phyloP scores from a whole-genome alignment of 2,329 filamentous ascomycete species.

The Alternaria incomplexa region DNA sequence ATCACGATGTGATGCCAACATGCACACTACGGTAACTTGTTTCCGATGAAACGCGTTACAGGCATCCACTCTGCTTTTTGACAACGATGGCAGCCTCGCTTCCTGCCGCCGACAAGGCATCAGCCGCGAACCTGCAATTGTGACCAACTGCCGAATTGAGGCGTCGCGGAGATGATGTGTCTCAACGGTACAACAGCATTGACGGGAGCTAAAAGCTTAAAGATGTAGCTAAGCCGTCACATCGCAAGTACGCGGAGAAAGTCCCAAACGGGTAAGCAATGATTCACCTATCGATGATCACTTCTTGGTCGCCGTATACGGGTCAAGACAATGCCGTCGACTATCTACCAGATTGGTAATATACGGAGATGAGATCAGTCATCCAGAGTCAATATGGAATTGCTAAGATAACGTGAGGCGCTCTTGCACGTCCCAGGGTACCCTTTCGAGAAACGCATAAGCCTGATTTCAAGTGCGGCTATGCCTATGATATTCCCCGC shows the following conservation, averaged over 20 bases:
- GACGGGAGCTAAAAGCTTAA: constrained; percentile 1
- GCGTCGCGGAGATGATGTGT: neutral
- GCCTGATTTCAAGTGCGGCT: neutral
- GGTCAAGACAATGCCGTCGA: neutral
- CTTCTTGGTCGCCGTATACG: neutral
- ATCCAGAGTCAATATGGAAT: neutral
- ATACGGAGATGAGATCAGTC: neutral
- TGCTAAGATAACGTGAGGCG: neutral
- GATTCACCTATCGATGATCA: neutral
- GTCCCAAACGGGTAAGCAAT: neutral
- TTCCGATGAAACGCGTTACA: constrained; percentile 9
- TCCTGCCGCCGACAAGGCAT: neutral
- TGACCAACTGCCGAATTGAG: neutral
- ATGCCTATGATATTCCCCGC: neutral
- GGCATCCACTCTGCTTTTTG: neutral
- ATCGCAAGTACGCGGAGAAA: neutral
- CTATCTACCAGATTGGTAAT: neutral
- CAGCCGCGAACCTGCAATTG: constrained; percentile 7
- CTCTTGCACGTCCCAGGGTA: neutral
- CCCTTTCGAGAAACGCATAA: neutral
- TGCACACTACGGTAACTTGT: neutral
- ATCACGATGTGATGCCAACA: neutral
- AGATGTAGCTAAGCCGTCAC: neutral
- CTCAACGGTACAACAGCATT: neutral
- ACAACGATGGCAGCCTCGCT: neutral